Conservation (phyloP, 2,329 filamentous ascomycete genomes). For the Colletotrichum magnum region DNA sequence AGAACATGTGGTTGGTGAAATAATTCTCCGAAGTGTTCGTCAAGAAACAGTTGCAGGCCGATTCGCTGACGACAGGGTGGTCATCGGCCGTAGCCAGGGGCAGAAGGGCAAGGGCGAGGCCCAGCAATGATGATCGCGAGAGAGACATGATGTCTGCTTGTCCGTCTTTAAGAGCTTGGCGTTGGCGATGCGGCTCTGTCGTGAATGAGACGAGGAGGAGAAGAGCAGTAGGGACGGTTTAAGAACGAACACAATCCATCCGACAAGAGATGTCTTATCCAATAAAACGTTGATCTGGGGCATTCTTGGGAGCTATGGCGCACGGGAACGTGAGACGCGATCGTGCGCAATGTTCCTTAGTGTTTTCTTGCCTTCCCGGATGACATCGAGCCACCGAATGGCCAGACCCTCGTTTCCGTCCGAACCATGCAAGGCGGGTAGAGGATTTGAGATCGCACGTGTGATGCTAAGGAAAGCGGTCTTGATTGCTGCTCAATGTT, state of each 20-base stretch:
- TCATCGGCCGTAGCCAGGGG: slow-evolving; percentile 28
- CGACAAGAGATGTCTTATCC: background rate
- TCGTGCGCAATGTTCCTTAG: slow-evolving; percentile 16
- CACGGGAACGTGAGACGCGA: slow-evolving; percentile 39
- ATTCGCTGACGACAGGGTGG: slow-evolving; percentile 47
- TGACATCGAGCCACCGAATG: slow-evolving; percentile 22
- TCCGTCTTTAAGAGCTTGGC: slow-evolving; percentile 11
- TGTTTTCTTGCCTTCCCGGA: slow-evolving; percentile 3
- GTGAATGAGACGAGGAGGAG: background rate
- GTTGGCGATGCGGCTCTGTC: slow-evolving; percentile 11
- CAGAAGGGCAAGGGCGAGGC: slow-evolving; percentile 26
- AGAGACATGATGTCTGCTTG: slow-evolving; percentile 20
- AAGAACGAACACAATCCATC: slow-evolving; percentile 9
- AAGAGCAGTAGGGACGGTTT: slow-evolving; percentile 9
- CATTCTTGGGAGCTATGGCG: slow-evolving; percentile 3
- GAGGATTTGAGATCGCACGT: background rate
- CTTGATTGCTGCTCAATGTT: slow-evolving; percentile 8
- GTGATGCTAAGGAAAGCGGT: slow-evolving; percentile 17
- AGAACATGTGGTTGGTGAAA: slow-evolving; percentile 63
- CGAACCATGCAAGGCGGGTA: background rate
- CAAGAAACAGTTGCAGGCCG: slow-evolving; percentile 62
- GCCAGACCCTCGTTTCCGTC: slow-evolving; percentile 27
- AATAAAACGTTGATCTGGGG: slow-evolving; percentile 11
- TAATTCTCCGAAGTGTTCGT: slow-evolving; percentile 62
- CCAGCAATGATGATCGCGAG: slow-evolving; percentile 44